phyloP scores from a whole-genome alignment of 805 yeast species.

The Yueomyces sinensis region DNA sequence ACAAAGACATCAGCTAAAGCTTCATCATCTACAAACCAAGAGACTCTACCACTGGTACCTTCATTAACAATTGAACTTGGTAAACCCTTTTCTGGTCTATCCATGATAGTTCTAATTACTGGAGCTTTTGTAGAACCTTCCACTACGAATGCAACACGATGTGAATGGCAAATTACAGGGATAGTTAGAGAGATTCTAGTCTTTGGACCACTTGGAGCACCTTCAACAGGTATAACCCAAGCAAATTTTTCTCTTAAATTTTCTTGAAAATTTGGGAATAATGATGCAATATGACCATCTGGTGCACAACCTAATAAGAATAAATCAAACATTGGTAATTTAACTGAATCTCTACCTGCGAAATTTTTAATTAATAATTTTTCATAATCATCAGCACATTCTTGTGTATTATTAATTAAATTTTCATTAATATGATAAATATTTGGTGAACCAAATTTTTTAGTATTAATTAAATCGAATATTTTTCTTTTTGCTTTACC shows the following conservation, averaged over 20 bases:
- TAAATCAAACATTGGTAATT: conserved; percentile 87
- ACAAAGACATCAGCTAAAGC: conserved; percentile 67
- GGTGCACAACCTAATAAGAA: conserved; percentile 94
- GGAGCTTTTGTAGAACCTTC: conserved; percentile 96
- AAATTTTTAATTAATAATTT: conserved; percentile 74
- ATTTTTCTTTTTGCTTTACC: conserved; percentile 79
- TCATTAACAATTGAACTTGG: conserved; percentile 92
- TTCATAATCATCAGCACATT: conserved; percentile 89
- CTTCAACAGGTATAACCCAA: conserved; percentile 88
- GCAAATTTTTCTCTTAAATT: conserved; percentile 81
- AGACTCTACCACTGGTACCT: conserved; percentile 90
- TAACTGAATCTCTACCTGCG: conserved; percentile 93
- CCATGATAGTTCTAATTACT: conserved; percentile 80
- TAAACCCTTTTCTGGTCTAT: conserved; percentile 90
- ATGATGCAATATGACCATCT: conserved; percentile 95
- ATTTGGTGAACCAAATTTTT: conserved; percentile 39
- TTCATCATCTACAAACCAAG: conserved; percentile 95
- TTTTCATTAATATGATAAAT: conserved; percentile 75
- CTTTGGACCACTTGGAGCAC: conserved; percentile 82
- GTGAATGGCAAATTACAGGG: conserved; percentile 91
- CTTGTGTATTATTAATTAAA: conserved; percentile 68
- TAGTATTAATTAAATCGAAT: conserved; percentile 40
- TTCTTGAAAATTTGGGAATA: conserved; percentile 79
- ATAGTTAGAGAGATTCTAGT: conserved; percentile 81
- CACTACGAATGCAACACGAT: conserved; percentile 85